phyloP scores from a whole-genome alignment of 2,329 filamentous ascomycete genomes.

The Monilinia aucupariae region DNA sequence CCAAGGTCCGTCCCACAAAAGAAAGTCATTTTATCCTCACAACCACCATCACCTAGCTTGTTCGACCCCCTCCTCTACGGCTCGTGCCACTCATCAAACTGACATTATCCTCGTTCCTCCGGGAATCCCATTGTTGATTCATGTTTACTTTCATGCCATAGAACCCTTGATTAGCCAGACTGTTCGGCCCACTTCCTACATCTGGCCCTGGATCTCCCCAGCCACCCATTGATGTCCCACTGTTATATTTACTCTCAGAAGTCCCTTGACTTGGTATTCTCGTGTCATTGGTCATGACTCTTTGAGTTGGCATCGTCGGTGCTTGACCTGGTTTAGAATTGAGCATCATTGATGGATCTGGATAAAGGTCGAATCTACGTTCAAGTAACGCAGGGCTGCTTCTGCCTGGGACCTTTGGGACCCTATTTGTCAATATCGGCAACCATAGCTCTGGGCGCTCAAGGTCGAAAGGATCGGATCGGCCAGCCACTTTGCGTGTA shows the following conservation, averaged over 20 bases:
- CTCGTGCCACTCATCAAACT: conserved; percentile 23
- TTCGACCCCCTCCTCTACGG: conserved; percentile 26
- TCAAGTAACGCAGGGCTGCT: not conserved
- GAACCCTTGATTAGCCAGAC: conserved; percentile 3
- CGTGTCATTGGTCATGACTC: conserved; percentile 1
- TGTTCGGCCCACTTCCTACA: conserved; percentile 36
- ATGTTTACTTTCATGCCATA: conserved; percentile 12
- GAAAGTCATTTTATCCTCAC: conserved; percentile 10
- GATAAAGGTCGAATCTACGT: conserved; percentile 1
- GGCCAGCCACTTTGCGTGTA: conserved; percentile 50
- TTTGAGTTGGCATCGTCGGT: not conserved
- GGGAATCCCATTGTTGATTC: conserved; percentile 17
- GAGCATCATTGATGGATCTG: conserved; percentile 1
- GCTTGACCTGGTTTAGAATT: not conserved
- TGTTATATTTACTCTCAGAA: conserved; percentile 30
- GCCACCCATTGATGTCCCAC: conserved; percentile 32
- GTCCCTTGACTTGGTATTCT: conserved; percentile 17
- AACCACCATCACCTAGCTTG: conserved; percentile 26
- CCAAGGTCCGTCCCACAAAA: conserved; percentile 9
- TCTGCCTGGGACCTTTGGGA: conserved; percentile 9
- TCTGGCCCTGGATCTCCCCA: conserved; percentile 54
- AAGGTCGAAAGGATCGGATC: conserved; percentile 61
- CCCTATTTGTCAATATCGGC: conserved; percentile 9
- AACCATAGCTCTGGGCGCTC: conserved; percentile 47
- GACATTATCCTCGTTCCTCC: conserved; percentile 20